These are phyloP conservation scores for Apiosordaria backusii DNA, from an alignment of 495 filamentous ascomycete genomes.

Conservation along the genomic window DNA sequence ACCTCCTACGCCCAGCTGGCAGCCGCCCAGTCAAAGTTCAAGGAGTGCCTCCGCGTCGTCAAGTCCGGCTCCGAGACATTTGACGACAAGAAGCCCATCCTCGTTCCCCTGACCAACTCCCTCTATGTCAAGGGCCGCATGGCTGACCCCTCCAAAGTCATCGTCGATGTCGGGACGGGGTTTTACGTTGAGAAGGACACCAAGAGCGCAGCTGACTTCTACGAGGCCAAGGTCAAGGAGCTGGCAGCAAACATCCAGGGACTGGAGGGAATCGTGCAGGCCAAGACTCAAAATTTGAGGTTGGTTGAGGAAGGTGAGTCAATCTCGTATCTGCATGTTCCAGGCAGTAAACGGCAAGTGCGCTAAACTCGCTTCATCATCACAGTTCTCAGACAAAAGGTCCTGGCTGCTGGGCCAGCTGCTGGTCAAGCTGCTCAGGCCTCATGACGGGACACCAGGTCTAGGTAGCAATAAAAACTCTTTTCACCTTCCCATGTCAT, in stretches of 20 bases:
- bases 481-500: background rate
- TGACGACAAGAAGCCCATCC: conserved; percentile 57
- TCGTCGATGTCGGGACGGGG: conserved; percentile 94
- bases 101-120: conserved; percentile 88
- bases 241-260: conserved; percentile 74
- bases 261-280: conserved; percentile 79
- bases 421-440: conserved; percentile 14
- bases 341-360: background rate
- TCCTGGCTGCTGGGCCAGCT: conserved; percentile 30
- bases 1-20: conserved; percentile 83
- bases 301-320: conserved; percentile 81
- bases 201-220: conserved; percentile 77
- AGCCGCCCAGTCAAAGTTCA: conserved; percentile 84
- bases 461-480: background rate
- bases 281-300: conserved; percentile 77
- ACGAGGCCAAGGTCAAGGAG: conserved; percentile 77
- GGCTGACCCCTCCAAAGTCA: conserved; percentile 70
- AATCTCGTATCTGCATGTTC: background rate
- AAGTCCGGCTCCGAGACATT: conserved; percentile 52
- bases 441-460: conserved; percentile 11
- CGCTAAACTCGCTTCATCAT: background rate
- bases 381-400: conserved; percentile 58
- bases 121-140: conserved; percentile 88
- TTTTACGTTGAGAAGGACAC: conserved; percentile 94
- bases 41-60: conserved; percentile 77